phyloP scores from a whole-genome alignment of 2,329 filamentous ascomycete species.

The Moelleriella libera region DNA sequence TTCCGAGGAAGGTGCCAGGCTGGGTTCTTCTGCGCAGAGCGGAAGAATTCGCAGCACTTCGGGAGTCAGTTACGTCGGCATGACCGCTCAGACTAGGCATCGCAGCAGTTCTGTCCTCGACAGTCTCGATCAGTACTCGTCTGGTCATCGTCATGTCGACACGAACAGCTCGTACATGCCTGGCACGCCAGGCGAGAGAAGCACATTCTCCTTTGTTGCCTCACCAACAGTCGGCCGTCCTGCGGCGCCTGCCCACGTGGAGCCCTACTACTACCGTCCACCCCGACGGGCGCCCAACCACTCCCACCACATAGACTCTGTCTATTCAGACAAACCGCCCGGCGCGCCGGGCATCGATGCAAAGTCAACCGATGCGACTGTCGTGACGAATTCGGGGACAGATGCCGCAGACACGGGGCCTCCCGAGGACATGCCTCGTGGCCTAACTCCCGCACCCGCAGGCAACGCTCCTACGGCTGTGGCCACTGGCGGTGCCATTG shows the following conservation, averaged over 20 bases:
- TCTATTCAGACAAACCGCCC: constrained; percentile 15
- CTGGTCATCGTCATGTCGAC: constrained; percentile 32
- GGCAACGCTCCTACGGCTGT: background rate
- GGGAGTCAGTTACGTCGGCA: constrained; percentile 39
- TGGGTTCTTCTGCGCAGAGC: constrained; percentile 36
- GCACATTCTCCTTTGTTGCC: constrained; percentile 57
- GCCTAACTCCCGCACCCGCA: constrained; percentile 23
- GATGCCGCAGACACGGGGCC: constrained; percentile 23
- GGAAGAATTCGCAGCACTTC: constrained; percentile 48
- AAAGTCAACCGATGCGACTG: background rate
- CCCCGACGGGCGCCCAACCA: constrained; percentile 55
- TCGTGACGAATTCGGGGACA: background rate
- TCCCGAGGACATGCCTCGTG: constrained; percentile 15
- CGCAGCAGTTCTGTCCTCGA: constrained; percentile 43
- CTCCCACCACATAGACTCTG: constrained; percentile 33
- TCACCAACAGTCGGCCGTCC: constrained; percentile 37
- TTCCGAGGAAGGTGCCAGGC: constrained; percentile 47
- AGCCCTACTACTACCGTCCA: constrained; percentile 68
- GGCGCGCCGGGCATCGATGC: constrained; percentile 15
- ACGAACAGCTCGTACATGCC: constrained; percentile 54
- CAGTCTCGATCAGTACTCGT: constrained; percentile 30
- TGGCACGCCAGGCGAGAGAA: constrained; percentile 59
- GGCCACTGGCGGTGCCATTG: constrained; percentile 11
- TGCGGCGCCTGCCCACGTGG: constrained; percentile 30
- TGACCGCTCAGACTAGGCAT: constrained; percentile 28